Evolutionary conservation across 805 yeast species (phyloP).

Genomic region (Saturnispora serradocipensis): DNA sequence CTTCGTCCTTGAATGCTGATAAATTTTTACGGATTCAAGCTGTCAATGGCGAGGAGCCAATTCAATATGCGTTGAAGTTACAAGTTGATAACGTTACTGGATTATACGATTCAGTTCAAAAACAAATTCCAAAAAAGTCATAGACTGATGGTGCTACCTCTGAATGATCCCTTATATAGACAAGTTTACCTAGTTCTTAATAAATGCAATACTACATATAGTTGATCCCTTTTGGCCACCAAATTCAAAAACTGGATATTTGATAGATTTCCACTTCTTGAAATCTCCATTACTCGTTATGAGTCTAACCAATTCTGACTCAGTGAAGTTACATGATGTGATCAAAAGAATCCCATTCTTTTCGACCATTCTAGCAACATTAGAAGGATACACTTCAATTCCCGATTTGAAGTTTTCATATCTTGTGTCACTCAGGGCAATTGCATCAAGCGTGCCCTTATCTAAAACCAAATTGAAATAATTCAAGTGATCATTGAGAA

Average conservation of each 20-base stretch:
- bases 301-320: constrained; percentile 54
- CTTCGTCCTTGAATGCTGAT: constrained; percentile 75
- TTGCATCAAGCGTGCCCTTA: constrained; percentile 96
- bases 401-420: constrained; percentile 39
- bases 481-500: constrained; percentile 22
- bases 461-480: constrained; percentile 72
- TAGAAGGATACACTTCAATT: constrained; percentile 52
- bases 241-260: constrained; percentile 77
- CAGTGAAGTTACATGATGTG: constrained; percentile 92
- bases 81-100: constrained; percentile 51
- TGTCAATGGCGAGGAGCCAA: constrained; percentile 54
- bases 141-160: neutral
- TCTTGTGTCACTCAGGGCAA: constrained; percentile 64
- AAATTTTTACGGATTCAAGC: constrained; percentile 73
- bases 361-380: constrained; percentile 48
- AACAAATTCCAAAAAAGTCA: constrained; percentile 22
- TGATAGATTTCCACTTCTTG: constrained; percentile 53
- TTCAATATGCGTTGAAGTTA: constrained; percentile 76
- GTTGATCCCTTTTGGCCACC: constrained; percentile 88
- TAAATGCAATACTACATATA: constrained; percentile 79
- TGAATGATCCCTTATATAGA: neutral
- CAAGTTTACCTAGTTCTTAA: constrained; percentile 21
- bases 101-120: constrained; percentile 42
- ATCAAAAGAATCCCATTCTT: constrained; percentile 55
- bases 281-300: constrained; percentile 37